Base-by-base conservation (phyloP, 805 yeast species). In the Saccharomycopsis malanga region DNA sequence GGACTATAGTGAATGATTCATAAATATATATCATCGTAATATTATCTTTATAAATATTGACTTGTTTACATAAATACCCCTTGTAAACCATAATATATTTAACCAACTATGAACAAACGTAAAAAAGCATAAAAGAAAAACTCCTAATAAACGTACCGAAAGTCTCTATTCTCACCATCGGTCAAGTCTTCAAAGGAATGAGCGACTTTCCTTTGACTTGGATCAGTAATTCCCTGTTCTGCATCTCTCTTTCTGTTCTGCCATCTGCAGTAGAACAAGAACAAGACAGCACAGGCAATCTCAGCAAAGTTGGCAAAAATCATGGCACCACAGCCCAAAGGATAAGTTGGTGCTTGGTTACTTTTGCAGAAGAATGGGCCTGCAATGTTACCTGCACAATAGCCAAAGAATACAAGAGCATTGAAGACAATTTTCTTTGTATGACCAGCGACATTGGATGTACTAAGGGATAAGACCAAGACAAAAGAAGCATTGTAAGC, bases 381-480 rank as follows among this genome's bases (percentile, higher is more conserved):
- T 42, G 69, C 61, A 41, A 74, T 61, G 56, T 76, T 78, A 20
- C 83, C 83, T 6, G 66, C 72, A 58, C 78, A 72, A 60, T 81
- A 84, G 4, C 78, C 82, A 48, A 83, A 70, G 61, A 83, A 70
- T 39, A 72, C 72, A 29, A 78, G 61, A 3, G 76, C 73, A 56
- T 68, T 73, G 3, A 66, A 69, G 1, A 73, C 65, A 42, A 67
- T 61, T 58, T 82, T 79, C 62, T 85, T 79, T 9, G 83, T 76
- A 56, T 71, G 73, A 6, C 84, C 84, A 4, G 76, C 75, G 40
- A 70, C 67, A 54, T 76, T 76, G 4, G 76, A 63, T 23, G 77
- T 67, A 25, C 73, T 58, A 44, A 62, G 57, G 5, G 70, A 62
- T 3, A 64, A 45, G 10, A 62, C 56, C 52, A 68, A 61, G 43